Evolutionary conservation across 108 stramenopile species (phyloP), one percentile per base, ranked within the genome.

Genomic region (Phaeodactylum tricornutum): DNA sequence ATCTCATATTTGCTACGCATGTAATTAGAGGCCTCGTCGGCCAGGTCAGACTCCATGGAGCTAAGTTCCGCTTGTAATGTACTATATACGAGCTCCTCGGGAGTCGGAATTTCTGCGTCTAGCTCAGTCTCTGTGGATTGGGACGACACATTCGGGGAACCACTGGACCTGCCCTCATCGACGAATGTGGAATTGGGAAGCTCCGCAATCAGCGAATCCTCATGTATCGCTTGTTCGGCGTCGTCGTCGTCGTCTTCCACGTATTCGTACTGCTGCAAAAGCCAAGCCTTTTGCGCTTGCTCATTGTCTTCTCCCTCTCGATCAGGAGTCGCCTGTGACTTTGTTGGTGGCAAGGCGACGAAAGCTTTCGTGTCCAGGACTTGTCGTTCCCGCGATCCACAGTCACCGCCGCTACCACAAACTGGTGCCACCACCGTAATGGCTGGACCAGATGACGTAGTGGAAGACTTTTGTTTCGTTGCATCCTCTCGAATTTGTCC

Each of bases 1-100:
- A 75, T 73, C 47, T 86, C 84, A 7, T 67, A 51, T 33, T 83
- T 81, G 32, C 71, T 77, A 22, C 77, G 38, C 79, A 85, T 83
- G 43, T 85, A 90, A 55, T 74, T 77, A 39, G 74, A 66, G 0
- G 81, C 81, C 41, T 85, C 83, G 44, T 82, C 71, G 36, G 59
- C 59, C 0, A 83, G 27, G 36, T 79, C 72, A 0, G 53, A 57
- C 43, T 72, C 72, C n/a, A 71, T 27, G 29, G 57, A 63, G 24
- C 60, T 34, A 2, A 80, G 51, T 41, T 78, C 41, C n/a, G n/a
- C n/a, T n/a, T n/a, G n/a, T n/a, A n/a, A n/a, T n/a, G n/a, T n/a
- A n/a, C n/a, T n/a, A n/a, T n/a, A n/a, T n/a, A n/a, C n/a, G n/a
- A n/a, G n/a, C n/a, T n/a, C n/a, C n/a, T n/a, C n/a, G n/a, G n/a